Base-by-base conservation (phyloP, 257 asterid species). In the Plantago elongata region DNA sequence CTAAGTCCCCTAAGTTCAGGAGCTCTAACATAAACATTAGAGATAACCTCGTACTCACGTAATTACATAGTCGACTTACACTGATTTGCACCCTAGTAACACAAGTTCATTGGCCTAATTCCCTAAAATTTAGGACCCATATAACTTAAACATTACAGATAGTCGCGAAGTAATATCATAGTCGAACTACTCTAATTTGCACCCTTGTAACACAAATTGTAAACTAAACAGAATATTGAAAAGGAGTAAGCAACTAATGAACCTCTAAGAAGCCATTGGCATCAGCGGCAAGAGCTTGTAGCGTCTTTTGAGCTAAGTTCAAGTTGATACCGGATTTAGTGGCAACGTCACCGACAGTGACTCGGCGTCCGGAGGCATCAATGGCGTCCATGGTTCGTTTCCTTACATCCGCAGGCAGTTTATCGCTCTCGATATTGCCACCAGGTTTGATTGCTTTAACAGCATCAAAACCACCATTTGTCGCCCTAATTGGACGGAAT, bases 231-330 rank as follows among this genome's bases (percentile, higher is more conserved):
- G 40, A 34, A 34, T 4, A 34, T 4, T 4, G 8, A 34, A 34
- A 34, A 34, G 4, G 4, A 5, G 40, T 13, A 12, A 49, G 2
- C 13, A 49, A 13, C 1, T 16, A 49, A n/a, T 49, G 2, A 10
- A 89, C 99, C 96, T 93, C 99, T 66, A 93, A 79, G 79, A 86
- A 93, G 68, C 97, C 99, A 71, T 69, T 75, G 60, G 96, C 74
- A 64, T 93, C 99, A 12, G 97, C 84, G 50, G 99, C 99, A 17
- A 93, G 91, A 54, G 99, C 97, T 70, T 93, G 99, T 51, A 93
- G 88, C 72, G 97, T 94, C 74, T 75, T 88, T 68, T 93, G 99
- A 61, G 97, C 91, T 75, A 86, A 85, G 75, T 77, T 71, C 80
- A 93, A 66, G 73, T 87, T 78, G 47, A 93, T 87, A 9, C 99